phyloP scores from a whole-genome alignment of 2,329 filamentous ascomycete species.

The Bipolaris victoriae region DNA sequence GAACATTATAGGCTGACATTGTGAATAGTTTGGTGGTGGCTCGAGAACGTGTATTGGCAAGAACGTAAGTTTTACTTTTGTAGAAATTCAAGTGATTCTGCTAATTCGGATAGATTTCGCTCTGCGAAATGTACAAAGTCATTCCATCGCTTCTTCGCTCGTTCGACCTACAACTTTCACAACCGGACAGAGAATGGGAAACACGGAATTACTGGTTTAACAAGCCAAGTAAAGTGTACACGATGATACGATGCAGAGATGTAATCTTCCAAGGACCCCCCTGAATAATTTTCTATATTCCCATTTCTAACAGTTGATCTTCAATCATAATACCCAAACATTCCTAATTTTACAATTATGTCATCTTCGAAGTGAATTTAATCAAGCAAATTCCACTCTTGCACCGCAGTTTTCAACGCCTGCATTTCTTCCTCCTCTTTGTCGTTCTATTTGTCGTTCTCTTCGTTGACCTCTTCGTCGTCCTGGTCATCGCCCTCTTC shows the following conservation, averaged over 20 bases:
- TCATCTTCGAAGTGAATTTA: too few species aligned
- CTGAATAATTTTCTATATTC: background rate
- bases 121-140: conserved; percentile 16
- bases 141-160: conserved; percentile 12
- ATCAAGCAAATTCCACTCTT: too few species aligned
- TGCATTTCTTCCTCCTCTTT: too few species aligned
- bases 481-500: too few species aligned
- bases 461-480: too few species aligned
- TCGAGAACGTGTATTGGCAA: conserved; percentile 8
- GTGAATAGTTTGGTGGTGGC: conserved; percentile 2
- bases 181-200: conserved; percentile 9
- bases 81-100: background rate
- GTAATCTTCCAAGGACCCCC: too few species aligned
- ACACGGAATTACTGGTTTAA: conserved; percentile 19
- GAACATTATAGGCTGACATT: background rate
- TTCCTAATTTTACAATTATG: too few species aligned
- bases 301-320: too few species aligned
- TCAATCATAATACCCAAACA: too few species aligned
- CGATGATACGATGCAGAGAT: background rate
- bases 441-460: too few species aligned
- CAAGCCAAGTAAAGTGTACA: conserved; percentile 11
- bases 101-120: conserved; percentile 2
- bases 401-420: too few species aligned
- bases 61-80: background rate
- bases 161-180: conserved; percentile 9